phyloP scores from a whole-genome alignment of 1,284 basidiomycete species.

The Agroathelia rolfsii region DNA sequence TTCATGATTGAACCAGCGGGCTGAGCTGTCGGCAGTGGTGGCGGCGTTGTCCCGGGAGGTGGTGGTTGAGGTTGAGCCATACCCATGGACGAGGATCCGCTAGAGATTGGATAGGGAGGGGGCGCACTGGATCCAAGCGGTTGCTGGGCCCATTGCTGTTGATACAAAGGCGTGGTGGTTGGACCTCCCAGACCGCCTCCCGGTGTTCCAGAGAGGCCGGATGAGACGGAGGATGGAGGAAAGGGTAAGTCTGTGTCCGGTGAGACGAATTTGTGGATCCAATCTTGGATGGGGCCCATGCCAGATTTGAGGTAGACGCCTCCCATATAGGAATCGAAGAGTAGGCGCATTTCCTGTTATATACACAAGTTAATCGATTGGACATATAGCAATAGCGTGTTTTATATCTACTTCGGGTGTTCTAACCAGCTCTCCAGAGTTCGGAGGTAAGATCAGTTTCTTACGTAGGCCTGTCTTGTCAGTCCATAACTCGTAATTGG shows the following conservation, averaged over 20 bases:
- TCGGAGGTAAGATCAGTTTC: constrained; percentile 18
- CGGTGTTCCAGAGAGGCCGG: too few species aligned
- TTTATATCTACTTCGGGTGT: constrained; percentile 26
- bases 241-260: constrained; percentile 24
- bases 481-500: constrained; percentile 31
- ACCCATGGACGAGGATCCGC: constrained; percentile 9
- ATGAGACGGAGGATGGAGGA: constrained; percentile 19
- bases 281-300: constrained; percentile 27
- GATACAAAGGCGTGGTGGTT: too few species aligned
- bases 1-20: constrained; percentile 20
- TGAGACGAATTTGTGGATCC: constrained; percentile 39
- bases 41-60: constrained; percentile 9
- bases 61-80: constrained; percentile 11
- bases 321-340: constrained; percentile 43
- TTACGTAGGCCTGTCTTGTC: constrained; percentile 26
- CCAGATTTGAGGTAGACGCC: constrained; percentile 39
- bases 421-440: constrained; percentile 31
- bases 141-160: constrained; percentile 7
- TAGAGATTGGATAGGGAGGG: constrained; percentile 15
- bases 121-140: constrained; percentile 11
- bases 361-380: too few species aligned
- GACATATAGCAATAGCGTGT: too few species aligned
- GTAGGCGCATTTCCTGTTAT: constrained; percentile 36
- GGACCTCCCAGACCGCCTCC: too few species aligned
- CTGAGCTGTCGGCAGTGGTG: constrained; percentile 1